These are phyloP conservation scores for Ceriops tagal DNA, from an alignment of 345 rosid species.

Conservation along the genomic window DNA sequence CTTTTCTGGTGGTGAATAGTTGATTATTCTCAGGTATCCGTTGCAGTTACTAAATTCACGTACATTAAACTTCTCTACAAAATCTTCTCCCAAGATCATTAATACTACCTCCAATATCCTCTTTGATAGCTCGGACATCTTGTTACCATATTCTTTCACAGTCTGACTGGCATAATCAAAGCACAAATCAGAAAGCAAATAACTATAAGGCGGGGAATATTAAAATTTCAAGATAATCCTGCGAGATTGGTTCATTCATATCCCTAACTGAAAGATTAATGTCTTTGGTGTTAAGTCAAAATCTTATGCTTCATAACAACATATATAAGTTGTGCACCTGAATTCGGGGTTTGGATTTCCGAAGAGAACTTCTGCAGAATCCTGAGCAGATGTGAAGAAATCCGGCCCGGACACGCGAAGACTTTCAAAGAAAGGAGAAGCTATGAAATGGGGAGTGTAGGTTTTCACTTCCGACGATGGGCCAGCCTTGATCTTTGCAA, in stretches of 20 bases:
- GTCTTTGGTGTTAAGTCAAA: too few relatives aligned
- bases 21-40: slow-evolving; percentile 28
- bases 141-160: slow-evolving; percentile 21
- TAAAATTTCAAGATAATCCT: too few relatives aligned
- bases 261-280: too few relatives aligned
- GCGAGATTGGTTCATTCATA: too few relatives aligned
- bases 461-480: slow-evolving; percentile 7
- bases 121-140: slow-evolving; percentile 18
- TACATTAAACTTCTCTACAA: slow-evolving; percentile 12
- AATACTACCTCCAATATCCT: slow-evolving; percentile 7
- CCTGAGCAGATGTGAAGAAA: slow-evolving; percentile 18
- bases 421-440: slow-evolving; percentile 26
- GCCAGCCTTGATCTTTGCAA: slow-evolving; percentile 13
- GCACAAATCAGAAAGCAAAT: not conserved
- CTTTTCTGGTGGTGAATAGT: slow-evolving; percentile 17
- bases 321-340: slow-evolving; percentile 6
- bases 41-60: slow-evolving; percentile 25
- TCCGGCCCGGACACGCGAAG: slow-evolving; percentile 24
- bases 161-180: slow-evolving; percentile 8
- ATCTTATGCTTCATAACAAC: too few relatives aligned
- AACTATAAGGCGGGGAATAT: too few relatives aligned
- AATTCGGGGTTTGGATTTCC: slow-evolving; percentile 10
- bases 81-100: slow-evolving; percentile 15
- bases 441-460: slow-evolving; percentile 26
- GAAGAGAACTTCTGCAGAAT: slow-evolving; percentile 8